These are phyloP conservation scores for Sonneratia caseolaris DNA, from an alignment of 345 rosid genomes.

Conservation along the genomic window DNA sequence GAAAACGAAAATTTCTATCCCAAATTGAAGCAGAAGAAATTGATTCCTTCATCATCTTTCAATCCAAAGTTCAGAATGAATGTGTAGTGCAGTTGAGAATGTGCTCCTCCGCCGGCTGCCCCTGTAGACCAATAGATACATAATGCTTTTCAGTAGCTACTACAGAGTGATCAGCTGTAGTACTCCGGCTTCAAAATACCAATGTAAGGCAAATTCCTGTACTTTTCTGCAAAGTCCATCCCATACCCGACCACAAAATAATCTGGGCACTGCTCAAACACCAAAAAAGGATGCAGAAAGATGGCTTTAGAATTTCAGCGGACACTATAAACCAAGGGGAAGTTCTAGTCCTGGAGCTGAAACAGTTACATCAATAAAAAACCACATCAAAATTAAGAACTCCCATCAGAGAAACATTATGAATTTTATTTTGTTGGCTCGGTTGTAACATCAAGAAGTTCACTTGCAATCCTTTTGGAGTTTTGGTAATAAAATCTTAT, in stretches of 20 bases:
- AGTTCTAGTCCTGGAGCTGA: neutral
- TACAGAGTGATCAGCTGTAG: constrained; percentile 27
- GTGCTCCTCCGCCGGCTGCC: neutral
- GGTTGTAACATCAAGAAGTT: neutral
- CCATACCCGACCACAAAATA: constrained; percentile 83
- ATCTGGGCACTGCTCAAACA: constrained; percentile 70
- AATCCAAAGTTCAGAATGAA: neutral
- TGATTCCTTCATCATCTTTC: neutral
- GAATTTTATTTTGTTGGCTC: no score
- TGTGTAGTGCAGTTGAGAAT: neutral
- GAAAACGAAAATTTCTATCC: neutral
- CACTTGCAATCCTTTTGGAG: neutral
- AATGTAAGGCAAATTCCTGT: constrained; percentile 76
- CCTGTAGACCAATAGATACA: neutral
- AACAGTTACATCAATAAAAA: neutral
- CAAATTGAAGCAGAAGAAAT: neutral
- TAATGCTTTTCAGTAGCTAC: neutral
- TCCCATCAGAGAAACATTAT: neutral
- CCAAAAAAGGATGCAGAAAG: constrained; percentile 7
- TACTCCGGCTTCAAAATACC: constrained; percentile 75
- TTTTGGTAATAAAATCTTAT: neutral
- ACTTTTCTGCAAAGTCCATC: constrained; percentile 86
- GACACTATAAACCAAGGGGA: neutral
- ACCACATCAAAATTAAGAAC: neutral
- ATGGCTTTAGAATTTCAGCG: neutral